Conservation (phyloP, 345 rosid genomes). For the Lepidium africanum region DNA sequence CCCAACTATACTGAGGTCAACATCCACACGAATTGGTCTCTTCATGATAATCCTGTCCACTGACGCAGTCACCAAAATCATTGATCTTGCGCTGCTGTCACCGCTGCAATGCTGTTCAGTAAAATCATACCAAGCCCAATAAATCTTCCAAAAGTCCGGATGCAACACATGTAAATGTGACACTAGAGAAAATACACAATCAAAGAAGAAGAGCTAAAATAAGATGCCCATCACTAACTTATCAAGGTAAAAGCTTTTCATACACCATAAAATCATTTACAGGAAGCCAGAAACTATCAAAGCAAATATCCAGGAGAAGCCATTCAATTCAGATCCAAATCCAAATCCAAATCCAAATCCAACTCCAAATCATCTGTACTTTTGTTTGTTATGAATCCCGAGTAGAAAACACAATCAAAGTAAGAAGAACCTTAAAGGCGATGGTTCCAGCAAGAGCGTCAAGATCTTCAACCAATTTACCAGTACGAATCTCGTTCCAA, state of each 20-base stretch:
- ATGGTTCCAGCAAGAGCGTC: conserved; percentile 94
- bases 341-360: background rate
- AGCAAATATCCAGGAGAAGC: background rate
- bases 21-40: conserved; percentile 53
- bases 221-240: background rate
- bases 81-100: conserved; percentile 47
- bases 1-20: conserved; percentile 51
- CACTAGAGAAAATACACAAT: background rate
- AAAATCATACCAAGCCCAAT: background rate
- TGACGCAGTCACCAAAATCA: conserved; percentile 83
- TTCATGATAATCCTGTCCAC: conserved; percentile 72
- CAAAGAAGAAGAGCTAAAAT: background rate
- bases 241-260: background rate
- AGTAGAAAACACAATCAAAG: background rate
- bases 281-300: background rate
- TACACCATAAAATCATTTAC: background rate
- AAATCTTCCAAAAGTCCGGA: background rate
- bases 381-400: background rate
- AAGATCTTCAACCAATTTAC: conserved; percentile 85
- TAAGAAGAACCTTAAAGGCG: conserved; percentile 54
- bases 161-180: background rate
- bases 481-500: conserved; percentile 77
- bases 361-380: too few relatives aligned
- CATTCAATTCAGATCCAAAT: background rate
- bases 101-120: conserved; percentile 57